Evolutionary conservation across 2,329 filamentous ascomycete species (phyloP).

Genomic region (Penicillium sp.): DNA sequence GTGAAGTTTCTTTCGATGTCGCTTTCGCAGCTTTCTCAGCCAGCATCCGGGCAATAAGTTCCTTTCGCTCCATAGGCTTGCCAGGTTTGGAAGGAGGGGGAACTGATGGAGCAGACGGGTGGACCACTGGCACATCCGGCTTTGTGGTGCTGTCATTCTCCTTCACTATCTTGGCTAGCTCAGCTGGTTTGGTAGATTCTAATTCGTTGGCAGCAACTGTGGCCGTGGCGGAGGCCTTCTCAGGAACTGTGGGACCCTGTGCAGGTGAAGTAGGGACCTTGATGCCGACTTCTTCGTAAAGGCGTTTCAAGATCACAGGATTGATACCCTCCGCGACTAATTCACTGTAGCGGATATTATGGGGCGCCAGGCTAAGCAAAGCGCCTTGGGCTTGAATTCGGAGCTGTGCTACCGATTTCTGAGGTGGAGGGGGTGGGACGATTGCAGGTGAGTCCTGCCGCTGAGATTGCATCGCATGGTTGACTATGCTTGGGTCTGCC

Average conservation of each 20-base stretch:
- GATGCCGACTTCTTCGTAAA: conserved; percentile 69
- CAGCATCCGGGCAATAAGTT: conserved; percentile 71
- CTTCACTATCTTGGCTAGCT: background rate
- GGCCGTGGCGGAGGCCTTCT: background rate
- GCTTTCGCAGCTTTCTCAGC: conserved; percentile 67
- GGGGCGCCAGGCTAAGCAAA: conserved; percentile 58
- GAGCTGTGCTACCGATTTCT: conserved; percentile 37
- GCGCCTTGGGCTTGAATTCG: conserved; percentile 60
- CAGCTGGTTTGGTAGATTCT: background rate
- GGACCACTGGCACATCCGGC: background rate
- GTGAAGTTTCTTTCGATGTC: conserved; percentile 15
- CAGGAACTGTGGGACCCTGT: background rate
- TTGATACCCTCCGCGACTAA: conserved; percentile 73
- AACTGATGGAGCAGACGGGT: conserved; percentile 11
- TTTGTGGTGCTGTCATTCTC: background rate
- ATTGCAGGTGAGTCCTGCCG: conserved; percentile 1
- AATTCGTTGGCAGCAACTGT: background rate
- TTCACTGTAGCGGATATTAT: conserved; percentile 71
- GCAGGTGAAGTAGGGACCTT: conserved; percentile 31
- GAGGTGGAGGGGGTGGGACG: background rate
- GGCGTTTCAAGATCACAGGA: conserved; percentile 56
- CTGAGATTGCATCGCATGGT: conserved; percentile 13
- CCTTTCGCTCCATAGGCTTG: conserved; percentile 65
- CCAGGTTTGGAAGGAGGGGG: conserved; percentile 12
- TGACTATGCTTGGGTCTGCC: conserved; percentile 16